phyloP scores from a whole-genome alignment of 345 rosid genomes.

The Bruguiera parviflora region DNA sequence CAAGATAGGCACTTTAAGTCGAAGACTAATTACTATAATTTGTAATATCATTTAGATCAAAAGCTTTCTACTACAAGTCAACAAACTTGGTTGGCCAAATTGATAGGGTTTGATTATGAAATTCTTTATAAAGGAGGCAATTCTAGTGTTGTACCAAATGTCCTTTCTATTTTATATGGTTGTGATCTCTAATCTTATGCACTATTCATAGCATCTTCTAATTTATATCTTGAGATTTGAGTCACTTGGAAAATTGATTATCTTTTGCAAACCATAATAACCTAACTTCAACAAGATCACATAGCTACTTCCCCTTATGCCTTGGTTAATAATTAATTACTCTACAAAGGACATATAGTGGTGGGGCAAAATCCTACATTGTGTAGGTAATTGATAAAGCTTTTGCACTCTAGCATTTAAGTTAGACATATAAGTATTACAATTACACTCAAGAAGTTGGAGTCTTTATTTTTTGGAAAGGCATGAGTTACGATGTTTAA shows the following conservation, averaged over 20 bases:
- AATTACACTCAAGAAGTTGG: too few relatives aligned
- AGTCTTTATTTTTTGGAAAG: too few relatives aligned
- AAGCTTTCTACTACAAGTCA: neutral
- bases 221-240: neutral
- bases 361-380: too few relatives aligned
- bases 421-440: too few relatives aligned
- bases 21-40: neutral
- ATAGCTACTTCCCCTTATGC: too few relatives aligned
- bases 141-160: neutral
- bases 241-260: neutral
- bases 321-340: too few relatives aligned
- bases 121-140: neutral
- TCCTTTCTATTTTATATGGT: neutral
- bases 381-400: too few relatives aligned
- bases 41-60: neutral
- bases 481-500: too few relatives aligned
- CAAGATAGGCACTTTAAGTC: neutral
- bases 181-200: neutral
- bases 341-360: too few relatives aligned
- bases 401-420: too few relatives aligned
- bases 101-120: neutral
- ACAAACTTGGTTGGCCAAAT: neutral
- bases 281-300: too few relatives aligned
- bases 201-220: fast-evolving
- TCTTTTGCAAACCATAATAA: neutral